Evolutionary conservation across 2,329 filamentous ascomycete genomes (phyloP).

Genomic region (Penicillium digitatum): DNA sequence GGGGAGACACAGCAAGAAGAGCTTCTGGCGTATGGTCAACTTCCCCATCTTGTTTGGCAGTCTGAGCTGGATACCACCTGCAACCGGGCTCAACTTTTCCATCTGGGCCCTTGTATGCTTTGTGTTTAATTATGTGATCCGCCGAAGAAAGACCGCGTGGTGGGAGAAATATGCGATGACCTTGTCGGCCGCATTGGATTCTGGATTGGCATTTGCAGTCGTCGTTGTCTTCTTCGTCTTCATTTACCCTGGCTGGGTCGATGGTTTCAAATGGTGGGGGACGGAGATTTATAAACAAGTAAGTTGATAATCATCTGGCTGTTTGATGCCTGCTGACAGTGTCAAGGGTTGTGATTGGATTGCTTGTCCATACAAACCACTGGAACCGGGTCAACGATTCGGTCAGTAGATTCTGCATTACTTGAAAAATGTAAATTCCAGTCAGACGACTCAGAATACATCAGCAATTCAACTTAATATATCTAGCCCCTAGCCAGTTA

Average conservation of each 20-base stretch:
- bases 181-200: conserved; percentile 75
- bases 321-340: neutral
- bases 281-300: conserved; percentile 75
- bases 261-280: conserved; percentile 78
- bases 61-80: conserved; percentile 81
- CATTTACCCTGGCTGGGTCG: conserved; percentile 73
- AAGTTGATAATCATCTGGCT: conserved; percentile 12
- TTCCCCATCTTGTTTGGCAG: conserved; percentile 79
- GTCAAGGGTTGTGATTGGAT: conserved; percentile 72
- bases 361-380: conserved; percentile 66
- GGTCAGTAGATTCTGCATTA: conserved; percentile 47
- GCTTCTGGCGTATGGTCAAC: conserved; percentile 70
- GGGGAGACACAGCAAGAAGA: conserved; percentile 53
- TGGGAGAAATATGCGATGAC: conserved; percentile 94
- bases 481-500: neutral
- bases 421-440: neutral
- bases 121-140: conserved; percentile 73
- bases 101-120: conserved; percentile 84
- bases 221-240: conserved; percentile 83
- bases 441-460: neutral
- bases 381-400: conserved; percentile 63
- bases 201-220: conserved; percentile 74
- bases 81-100: conserved; percentile 78
- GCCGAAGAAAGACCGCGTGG: conserved; percentile 68
- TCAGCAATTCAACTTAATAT: too few species aligned